Percentiles rank a stretch among this genome's conserved stretches.
phyloP scores from a whole-genome alignment of 306 rosid species.

The Lathyrus tuberosus region DNA sequence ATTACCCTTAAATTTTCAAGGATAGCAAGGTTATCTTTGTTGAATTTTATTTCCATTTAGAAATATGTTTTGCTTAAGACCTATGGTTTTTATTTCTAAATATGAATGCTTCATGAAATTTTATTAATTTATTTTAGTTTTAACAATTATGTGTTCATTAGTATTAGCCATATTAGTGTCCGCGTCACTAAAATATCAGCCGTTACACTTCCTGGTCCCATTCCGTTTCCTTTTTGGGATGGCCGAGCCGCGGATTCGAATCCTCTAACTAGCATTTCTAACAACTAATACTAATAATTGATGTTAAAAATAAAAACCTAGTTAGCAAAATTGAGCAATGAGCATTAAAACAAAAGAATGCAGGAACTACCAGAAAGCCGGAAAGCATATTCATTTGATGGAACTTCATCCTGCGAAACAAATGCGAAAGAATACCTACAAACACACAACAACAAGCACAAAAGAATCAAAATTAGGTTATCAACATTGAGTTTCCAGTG shows the following conservation, averaged over 20 bases:
- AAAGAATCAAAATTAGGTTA: not conserved
- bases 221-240: too few relatives aligned
- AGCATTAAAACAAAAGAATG: conserved; percentile 36
- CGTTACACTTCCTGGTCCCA: too few relatives aligned
- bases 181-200: too few relatives aligned
- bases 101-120: too few relatives aligned
- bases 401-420: conserved; percentile 73
- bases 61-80: too few relatives aligned
- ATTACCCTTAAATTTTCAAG: too few relatives aligned
- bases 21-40: too few relatives aligned
- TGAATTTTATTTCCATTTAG: too few relatives aligned
- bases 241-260: not conserved
- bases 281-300: not conserved
- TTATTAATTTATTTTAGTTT: too few relatives aligned
- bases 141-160: too few relatives aligned
- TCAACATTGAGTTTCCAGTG: not conserved
- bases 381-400: conserved; percentile 75
- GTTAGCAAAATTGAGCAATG: conserved; percentile 21
- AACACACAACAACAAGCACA: conserved; percentile 36
- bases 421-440: conserved; percentile 78
- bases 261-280: not conserved
- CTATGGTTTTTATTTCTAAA: too few relatives aligned
- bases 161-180: too few relatives aligned
- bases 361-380: conserved; percentile 58
- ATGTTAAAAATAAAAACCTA: not conserved